These are phyloP conservation scores for Rhytidhysteron rufulum DNA, from an alignment of 2,329 filamentous ascomycete species.

Conservation along the genomic window DNA sequence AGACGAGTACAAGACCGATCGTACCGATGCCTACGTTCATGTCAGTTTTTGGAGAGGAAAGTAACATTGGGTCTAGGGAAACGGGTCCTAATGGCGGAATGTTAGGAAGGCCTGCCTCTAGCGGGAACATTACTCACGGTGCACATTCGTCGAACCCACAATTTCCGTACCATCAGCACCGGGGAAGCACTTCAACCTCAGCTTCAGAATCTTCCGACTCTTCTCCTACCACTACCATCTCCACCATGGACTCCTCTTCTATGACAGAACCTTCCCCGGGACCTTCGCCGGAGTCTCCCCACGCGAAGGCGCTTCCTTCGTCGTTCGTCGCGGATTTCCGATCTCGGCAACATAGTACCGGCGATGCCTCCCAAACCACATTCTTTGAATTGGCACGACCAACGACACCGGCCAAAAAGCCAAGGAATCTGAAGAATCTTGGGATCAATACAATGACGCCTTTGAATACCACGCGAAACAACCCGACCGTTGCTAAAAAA, in stretches of 20 bases:
- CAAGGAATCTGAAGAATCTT: constrained; percentile 80
- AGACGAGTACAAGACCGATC: constrained; percentile 31
- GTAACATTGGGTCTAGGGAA: constrained; percentile 45
- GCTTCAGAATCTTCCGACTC: constrained; percentile 84
- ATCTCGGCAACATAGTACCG: constrained; percentile 33
- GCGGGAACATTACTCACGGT: constrained; percentile 28
- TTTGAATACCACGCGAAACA: constrained; percentile 40
- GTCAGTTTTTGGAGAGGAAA: constrained; percentile 68
- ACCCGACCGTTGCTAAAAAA: constrained; percentile 46
- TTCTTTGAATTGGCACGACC: constrained; percentile 50
- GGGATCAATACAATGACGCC: constrained; percentile 66
- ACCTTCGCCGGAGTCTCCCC: constrained; percentile 85
- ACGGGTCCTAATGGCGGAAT: constrained; percentile 24
- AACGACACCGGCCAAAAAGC: constrained; percentile 58
- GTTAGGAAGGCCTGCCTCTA: constrained; percentile 31
- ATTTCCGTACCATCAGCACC: constrained; percentile 60
- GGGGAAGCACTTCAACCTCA: constrained; percentile 74
- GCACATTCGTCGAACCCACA: constrained; percentile 13
- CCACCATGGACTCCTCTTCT: constrained; percentile 86
- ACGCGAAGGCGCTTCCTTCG: constrained; percentile 67
- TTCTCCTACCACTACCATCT: constrained; percentile 90
- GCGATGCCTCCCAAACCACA: constrained; percentile 46
- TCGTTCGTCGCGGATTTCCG: constrained; percentile 60
- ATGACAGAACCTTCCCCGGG: constrained; percentile 84
- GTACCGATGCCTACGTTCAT: constrained; percentile 67